These are phyloP conservation scores for Dendryphion nanum DNA, from an alignment of 2,329 filamentous ascomycete species.

Conservation along the genomic window DNA sequence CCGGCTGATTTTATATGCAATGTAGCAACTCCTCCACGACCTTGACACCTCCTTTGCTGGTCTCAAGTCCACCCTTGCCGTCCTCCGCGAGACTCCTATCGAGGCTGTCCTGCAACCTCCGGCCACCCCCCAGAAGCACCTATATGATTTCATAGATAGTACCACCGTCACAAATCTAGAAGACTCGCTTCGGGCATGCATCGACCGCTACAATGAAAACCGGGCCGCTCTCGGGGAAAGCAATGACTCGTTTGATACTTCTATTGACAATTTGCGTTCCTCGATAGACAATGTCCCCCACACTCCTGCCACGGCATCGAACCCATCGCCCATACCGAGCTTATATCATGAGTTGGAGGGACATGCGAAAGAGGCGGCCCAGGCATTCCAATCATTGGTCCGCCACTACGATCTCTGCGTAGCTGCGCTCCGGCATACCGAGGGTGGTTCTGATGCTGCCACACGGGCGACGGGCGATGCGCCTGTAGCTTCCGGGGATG, in stretches of 20 bases:
- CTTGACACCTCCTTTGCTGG: constrained; percentile 67
- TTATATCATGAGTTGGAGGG: constrained; percentile 60
- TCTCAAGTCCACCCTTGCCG: constrained; percentile 65
- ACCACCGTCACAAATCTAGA: constrained; percentile 65
- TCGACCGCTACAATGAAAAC: constrained; percentile 68
- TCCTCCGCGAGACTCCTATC: constrained; percentile 63
- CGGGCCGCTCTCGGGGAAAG: constrained; percentile 58
- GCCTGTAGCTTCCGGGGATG: constrained; percentile 22
- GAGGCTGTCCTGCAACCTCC: constrained; percentile 61
- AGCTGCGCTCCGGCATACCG: constrained; percentile 84
- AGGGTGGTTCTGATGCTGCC: constrained; percentile 55
- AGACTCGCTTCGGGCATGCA: constrained; percentile 66
- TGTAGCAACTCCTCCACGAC: constrained; percentile 55
- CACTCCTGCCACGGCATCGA: constrained; percentile 28
- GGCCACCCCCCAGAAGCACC: constrained; percentile 51
- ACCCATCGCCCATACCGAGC: constrained; percentile 42
- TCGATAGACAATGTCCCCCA: constrained; percentile 34
- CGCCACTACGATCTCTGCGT: constrained; percentile 92
- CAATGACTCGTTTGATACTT: constrained; percentile 68
- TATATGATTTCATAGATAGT: constrained; percentile 77
- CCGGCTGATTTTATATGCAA: not conserved
- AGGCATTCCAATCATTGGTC: constrained; percentile 75
- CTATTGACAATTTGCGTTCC: constrained; percentile 52
- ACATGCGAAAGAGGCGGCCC: constrained; percentile 79
- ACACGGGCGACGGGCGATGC: constrained; percentile 41